phyloP scores from a whole-genome alignment of 495 filamentous ascomycete genomes.

The Chaetomium fimeti region DNA sequence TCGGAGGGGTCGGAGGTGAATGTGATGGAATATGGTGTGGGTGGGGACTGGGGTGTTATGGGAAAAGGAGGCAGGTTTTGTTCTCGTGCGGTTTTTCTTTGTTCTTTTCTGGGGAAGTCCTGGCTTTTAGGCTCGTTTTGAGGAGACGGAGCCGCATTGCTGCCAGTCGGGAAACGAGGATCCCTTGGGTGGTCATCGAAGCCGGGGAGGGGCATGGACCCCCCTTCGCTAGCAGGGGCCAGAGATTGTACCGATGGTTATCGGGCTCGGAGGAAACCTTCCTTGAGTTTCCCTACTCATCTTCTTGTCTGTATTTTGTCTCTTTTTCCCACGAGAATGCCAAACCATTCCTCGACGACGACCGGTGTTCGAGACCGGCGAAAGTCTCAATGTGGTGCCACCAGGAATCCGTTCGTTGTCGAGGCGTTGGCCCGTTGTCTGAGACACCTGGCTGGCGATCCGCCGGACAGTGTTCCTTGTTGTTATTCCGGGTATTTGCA shows the following conservation, averaged over 20 bases:
- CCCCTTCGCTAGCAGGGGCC: not conserved
- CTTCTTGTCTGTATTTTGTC: slow-evolving; percentile 4
- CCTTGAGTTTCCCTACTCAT: not conserved
- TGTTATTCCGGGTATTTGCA: not conserved
- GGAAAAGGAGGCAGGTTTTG: too few relatives aligned
- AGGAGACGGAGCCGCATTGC: too few relatives aligned
- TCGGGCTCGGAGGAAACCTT: not conserved
- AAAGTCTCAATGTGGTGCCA: not conserved
- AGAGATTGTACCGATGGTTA: not conserved
- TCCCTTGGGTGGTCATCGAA: not conserved
- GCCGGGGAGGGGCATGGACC: not conserved
- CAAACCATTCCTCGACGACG: not conserved
- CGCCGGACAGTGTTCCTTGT: not conserved
- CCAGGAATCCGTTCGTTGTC: not conserved
- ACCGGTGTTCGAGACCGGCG: not conserved
- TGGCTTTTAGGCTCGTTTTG: too few relatives aligned
- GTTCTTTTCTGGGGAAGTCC: not conserved
- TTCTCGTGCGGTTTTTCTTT: not conserved
- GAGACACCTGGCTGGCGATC: not conserved
- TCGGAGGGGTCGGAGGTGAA: not conserved
- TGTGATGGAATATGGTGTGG: not conserved
- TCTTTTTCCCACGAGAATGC: not conserved
- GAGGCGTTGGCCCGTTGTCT: not conserved
- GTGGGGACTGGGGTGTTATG: not conserved
- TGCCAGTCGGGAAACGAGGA: not conserved